Conservation (phyloP, 495 filamentous ascomycete species). For the Podospora sp. region DNA sequence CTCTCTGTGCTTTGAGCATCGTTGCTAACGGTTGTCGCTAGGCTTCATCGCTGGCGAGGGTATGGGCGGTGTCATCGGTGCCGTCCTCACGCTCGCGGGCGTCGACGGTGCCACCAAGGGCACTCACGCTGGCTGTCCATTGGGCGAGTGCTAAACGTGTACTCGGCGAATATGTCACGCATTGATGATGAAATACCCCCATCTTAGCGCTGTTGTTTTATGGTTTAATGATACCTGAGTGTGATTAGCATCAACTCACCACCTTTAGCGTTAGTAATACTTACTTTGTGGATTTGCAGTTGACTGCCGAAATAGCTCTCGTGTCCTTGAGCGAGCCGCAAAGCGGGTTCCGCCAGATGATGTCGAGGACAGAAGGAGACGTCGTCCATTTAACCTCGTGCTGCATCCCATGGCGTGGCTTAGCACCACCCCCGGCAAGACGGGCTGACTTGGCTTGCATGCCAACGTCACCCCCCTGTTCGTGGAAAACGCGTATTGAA, state of each 20-base stretch:
- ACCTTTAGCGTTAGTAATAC: not conserved
- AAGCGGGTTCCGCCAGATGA: too few species aligned
- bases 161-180: not conserved
- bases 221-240: slow-evolving; percentile 9
- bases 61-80: slow-evolving; percentile 64
- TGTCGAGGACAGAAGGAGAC: too few species aligned
- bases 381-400: too few species aligned
- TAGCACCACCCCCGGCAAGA: too few species aligned
- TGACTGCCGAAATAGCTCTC: not conserved
- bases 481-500: too few species aligned
- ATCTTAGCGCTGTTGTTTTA: not conserved
- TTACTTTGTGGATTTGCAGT: not conserved
- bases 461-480: too few species aligned
- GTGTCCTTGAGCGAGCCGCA: too few species aligned
- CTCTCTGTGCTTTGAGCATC: not conserved
- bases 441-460: too few species aligned
- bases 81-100: slow-evolving; percentile 55
- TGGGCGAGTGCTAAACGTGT: slow-evolving; percentile 25
- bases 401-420: too few species aligned
- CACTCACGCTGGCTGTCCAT: slow-evolving; percentile 53
- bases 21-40: slow-evolving; percentile 8
- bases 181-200: not conserved
- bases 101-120: slow-evolving; percentile 52
- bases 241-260: not conserved
- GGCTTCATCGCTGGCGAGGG: slow-evolving; percentile 70